Conservation (phyloP, 305 asterid species). For the Lippia alba region DNA sequence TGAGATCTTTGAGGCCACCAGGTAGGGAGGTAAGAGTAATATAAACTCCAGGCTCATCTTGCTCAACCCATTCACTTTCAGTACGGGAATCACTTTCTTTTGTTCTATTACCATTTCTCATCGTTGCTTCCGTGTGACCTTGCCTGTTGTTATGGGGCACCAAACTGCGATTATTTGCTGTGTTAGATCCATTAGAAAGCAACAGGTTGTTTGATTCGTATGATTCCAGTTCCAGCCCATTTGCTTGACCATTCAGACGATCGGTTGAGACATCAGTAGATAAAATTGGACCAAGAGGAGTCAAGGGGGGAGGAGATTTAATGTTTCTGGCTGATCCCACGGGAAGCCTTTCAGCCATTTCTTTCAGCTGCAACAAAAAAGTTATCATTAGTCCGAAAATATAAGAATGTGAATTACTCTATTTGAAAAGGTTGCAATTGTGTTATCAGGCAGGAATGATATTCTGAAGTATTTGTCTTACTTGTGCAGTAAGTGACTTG, state of each 20-base stretch:
- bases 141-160: slow-evolving; percentile 52
- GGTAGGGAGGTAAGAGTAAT: slow-evolving; percentile 94
- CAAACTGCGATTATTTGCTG: slow-evolving; percentile 60
- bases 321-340: slow-evolving; percentile 74
- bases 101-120: slow-evolving; percentile 68
- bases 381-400: slow-evolving; percentile 37
- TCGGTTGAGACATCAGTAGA: slow-evolving; percentile 57
- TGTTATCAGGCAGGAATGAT: too few species aligned
- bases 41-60: slow-evolving; percentile 98
- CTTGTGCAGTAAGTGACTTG: slow-evolving; percentile 89
- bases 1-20: slow-evolving; percentile 92
- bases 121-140: slow-evolving; percentile 57
- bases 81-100: slow-evolving; percentile 72
- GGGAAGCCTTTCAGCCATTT: slow-evolving; percentile 92
- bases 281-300: slow-evolving; percentile 49
- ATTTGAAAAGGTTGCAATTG: too few species aligned
- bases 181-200: slow-evolving; percentile 63
- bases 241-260: slow-evolving; percentile 50
- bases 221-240: slow-evolving; percentile 60
- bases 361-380: slow-evolving; percentile 67
- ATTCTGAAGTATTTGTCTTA: slow-evolving; percentile 42
- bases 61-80: slow-evolving; percentile 97
- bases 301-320: slow-evolving; percentile 59
- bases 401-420: neutral
- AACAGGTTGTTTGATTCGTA: slow-evolving; percentile 54